Percentiles rank a stretch among this genome's conserved stretches.
Evolutionary conservation across 768 basidiomycete genomes (phyloP).

Genomic region (Boletus bicolor): DNA sequence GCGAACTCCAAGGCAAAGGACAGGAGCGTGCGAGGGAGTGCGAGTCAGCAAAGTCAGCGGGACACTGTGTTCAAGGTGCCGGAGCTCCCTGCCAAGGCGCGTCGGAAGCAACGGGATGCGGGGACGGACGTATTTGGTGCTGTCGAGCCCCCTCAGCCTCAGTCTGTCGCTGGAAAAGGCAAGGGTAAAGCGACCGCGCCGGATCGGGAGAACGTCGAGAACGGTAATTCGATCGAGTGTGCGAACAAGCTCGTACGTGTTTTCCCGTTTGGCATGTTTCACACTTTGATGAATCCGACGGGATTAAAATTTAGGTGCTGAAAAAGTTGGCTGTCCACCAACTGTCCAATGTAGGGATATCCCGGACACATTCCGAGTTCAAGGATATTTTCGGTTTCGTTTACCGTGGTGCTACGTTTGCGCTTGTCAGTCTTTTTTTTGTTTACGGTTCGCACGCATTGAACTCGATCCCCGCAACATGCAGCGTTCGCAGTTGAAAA

Average conservation of each 20-base stretch:
- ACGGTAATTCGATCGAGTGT: conserved; percentile 42
- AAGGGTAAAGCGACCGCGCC: conserved; percentile 35
- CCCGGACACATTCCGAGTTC: conserved; percentile 39
- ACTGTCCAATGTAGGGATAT: conserved; percentile 32
- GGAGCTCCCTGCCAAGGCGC: conserved; percentile 36
- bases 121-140: conserved; percentile 34
- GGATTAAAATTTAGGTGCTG: conserved; percentile 29
- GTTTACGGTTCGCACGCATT: neutral
- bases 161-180: conserved; percentile 30
- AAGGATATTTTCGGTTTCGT: conserved; percentile 38
- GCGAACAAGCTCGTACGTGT: conserved; percentile 58
- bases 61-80: conserved; percentile 45
- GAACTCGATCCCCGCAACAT: neutral
- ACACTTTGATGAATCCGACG: neutral
- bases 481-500: conserved; percentile 32
- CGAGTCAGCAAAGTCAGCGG: neutral
- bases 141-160: conserved; percentile 15
- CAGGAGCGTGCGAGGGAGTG: neutral
- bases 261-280: neutral
- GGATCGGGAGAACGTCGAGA: conserved; percentile 25
- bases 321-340: conserved; percentile 38
- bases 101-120: conserved; percentile 13
- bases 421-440: conserved; percentile 33
- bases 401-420: conserved; percentile 41
- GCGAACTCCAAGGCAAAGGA: conserved; percentile 9